Base-by-base conservation (phyloP, 1,284 basidiomycete genomes). In the Trichosporon faecale region DNA sequence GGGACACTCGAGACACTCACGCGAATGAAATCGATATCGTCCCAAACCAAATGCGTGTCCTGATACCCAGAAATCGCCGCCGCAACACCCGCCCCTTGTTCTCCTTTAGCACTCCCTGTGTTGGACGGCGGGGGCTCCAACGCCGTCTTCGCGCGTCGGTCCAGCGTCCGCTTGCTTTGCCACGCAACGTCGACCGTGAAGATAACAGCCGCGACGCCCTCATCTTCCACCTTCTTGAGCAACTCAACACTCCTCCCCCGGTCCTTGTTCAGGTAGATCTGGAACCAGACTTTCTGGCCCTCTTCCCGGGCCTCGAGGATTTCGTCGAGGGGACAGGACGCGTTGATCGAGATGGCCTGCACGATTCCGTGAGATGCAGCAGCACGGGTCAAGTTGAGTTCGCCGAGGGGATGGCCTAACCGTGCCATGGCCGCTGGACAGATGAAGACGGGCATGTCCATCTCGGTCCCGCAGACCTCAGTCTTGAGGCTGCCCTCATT, bases 171-270 rank as follows among this genome's bases (percentile, higher is more conserved):
- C 78, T 95, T 95, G 18, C 92, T 91, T n/a, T 91, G 87, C 46
- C 92, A 89, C 9, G 93, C 87, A 0, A 93, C 92, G 82, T 98
- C 95, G 1, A 98, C 95, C 0, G 95, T 98, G 67, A 98, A 86
- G 82, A 94, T 94, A 69, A 98, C 91, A 0, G 93, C 94, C 0
- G 83, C 80, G 27, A 81, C 83, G 12, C 85, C 85, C 1, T 84
- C 75, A 57, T 80, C 72, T 35, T 85, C 85, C 23, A 88, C 84
- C 70, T 85, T 84, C 27, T 83, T 75, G 21, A 88, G 70, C 8
- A 92, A 89, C 72, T 88, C 87, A 75, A 89, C 88, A 1, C 93
- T 92, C 29, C 88, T 85, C 4, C 83, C 79, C 65, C 93, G 88
- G 77, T 93, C 88, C 64, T 85, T 85, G 82, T 94, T 90, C 79